Evolutionary conservation across 495 filamentous ascomycete species (phyloP), one percentile per base, ranked within the genome.

Genomic region (Hypoxylon intermedium): DNA sequence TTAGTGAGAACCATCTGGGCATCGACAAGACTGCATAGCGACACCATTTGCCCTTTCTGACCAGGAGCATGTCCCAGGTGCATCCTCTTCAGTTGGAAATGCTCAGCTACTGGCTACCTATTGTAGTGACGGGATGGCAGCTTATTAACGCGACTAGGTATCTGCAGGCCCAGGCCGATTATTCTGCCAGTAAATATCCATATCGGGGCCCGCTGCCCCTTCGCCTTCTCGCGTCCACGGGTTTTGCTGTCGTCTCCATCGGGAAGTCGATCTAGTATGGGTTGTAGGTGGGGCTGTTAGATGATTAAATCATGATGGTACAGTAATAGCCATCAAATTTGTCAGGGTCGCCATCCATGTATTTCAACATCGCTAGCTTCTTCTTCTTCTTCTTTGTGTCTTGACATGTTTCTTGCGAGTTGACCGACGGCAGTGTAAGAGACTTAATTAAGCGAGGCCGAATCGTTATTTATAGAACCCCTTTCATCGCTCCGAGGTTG

Each of bases 201-300:
- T 23, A 5, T 1, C 20, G n/a, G 28, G 46, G 15, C 46, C 19
- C 46, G 44, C 48, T 15, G 44, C 34, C 19, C 16, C 36, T 50
- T 58, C 54, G 44, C 48, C 26, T 11, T 9, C 46, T 58, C 54
- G 54, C 45, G 54, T 11, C 5, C 46, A 50, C 54, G 54, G 37
- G 54, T 20, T 51, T 43, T 58, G 9, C 43, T 1, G 9, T n/a
- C 34, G 7, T 34, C 49, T 60, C 3, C 28, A 34, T 60, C 31
- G 34, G 23, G n/a, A 52, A 51, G 18, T 12, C 20, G 9, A 15
- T 5, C 42, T 48, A 33, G 21, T 5, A 31, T 50, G 37, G 43
- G 20, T 41, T 42, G 36, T 2, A 18, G 24, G 44, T 55, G 58
- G 58, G 42, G 20, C 31, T 12, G 4, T 51, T 26, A 11, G 33